These are phyloP conservation scores for Globisporangium uncinulatum DNA, from an alignment of 352 stramenopile species.

Conservation along the genomic window DNA sequence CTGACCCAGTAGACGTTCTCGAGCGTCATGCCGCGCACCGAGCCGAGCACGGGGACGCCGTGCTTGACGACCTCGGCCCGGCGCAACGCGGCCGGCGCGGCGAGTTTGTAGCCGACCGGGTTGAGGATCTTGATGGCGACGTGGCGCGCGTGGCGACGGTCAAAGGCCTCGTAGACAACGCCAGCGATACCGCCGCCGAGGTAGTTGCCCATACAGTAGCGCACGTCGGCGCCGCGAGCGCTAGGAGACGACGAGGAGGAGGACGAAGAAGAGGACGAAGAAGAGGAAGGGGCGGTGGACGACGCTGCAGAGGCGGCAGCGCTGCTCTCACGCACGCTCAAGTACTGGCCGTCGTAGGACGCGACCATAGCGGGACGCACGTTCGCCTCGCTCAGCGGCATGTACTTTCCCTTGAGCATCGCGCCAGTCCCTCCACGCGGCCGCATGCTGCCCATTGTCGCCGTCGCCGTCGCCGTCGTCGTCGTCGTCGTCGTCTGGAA, in stretches of 20 bases:
- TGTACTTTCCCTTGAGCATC: slow-evolving; percentile 78
- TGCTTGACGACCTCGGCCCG: slow-evolving; percentile 86
- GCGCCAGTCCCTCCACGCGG: slow-evolving; percentile 18
- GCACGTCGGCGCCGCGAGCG: slow-evolving; percentile 10
- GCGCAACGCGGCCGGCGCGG: slow-evolving; percentile 58
- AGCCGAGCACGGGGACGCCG: slow-evolving; percentile 41
- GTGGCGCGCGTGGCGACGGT: slow-evolving; percentile 63
- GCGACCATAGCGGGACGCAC: slow-evolving; percentile 69
- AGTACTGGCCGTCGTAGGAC: slow-evolving; percentile 73
- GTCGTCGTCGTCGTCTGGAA: not conserved
- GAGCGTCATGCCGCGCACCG: slow-evolving; percentile 52
- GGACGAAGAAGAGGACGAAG: slow-evolving; percentile 17
- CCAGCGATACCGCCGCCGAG: slow-evolving; percentile 89
- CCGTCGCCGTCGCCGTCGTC: not conserved
- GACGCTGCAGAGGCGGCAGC: no score
- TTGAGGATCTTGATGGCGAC: slow-evolving; percentile 97
- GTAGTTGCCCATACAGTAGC: slow-evolving; percentile 89
- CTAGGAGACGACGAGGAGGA: not conserved
- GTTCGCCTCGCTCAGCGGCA: slow-evolving; percentile 82
- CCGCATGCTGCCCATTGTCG: not conserved
- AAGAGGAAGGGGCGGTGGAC: no score
- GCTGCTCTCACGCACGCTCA: slow-evolving; percentile 35
- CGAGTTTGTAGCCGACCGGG: slow-evolving; percentile 93
- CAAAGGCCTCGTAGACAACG: slow-evolving; percentile 90
- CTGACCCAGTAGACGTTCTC: slow-evolving; percentile 81